phyloP scores from a whole-genome alignment of 352 stramenopile species.

The Peronospora farinosa region DNA sequence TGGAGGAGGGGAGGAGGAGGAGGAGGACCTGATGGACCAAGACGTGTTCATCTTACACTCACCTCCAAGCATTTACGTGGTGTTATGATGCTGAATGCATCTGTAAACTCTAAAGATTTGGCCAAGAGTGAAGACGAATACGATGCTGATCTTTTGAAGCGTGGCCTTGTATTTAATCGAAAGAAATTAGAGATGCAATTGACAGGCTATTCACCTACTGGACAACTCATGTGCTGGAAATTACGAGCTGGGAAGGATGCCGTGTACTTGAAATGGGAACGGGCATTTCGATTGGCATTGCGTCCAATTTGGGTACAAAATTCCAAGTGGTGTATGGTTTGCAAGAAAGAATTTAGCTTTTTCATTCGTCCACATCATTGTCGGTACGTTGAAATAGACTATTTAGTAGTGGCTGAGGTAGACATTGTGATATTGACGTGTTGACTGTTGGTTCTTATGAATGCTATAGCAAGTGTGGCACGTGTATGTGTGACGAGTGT shows the following conservation, averaged over 20 bases:
- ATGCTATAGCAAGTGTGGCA: conserved; percentile 59
- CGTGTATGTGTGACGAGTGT: conserved; percentile 82
- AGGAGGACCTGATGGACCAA: conserved; percentile 18
- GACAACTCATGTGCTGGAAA: conserved; percentile 75
- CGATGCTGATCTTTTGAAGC: conserved; percentile 55
- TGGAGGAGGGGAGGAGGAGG: conserved; percentile 14
- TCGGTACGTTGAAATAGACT: conserved; percentile 27
- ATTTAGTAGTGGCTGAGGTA: not conserved
- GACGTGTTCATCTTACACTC: conserved; percentile 63
- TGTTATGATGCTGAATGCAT: conserved; percentile 81
- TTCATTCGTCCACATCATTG: conserved; percentile 79
- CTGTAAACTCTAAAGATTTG: conserved; percentile 59
- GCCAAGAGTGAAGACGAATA: conserved; percentile 67
- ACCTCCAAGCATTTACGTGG: conserved; percentile 70
- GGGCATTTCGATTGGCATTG: conserved; percentile 66
- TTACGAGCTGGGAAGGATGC: conserved; percentile 63
- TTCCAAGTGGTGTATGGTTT: conserved; percentile 65
- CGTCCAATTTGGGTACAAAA: conserved; percentile 80
- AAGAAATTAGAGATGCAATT: conserved; percentile 81
- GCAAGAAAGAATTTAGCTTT: conserved; percentile 63
- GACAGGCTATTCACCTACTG: conserved; percentile 68
- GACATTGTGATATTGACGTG: conserved; percentile 5
- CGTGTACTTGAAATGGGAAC: conserved; percentile 76
- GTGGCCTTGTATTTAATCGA: conserved; percentile 71
- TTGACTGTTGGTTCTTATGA: not conserved